These are phyloP conservation scores for Pseudocercospora cruenta DNA, from an alignment of 2,329 filamentous ascomycete species.

Conservation along the genomic window DNA sequence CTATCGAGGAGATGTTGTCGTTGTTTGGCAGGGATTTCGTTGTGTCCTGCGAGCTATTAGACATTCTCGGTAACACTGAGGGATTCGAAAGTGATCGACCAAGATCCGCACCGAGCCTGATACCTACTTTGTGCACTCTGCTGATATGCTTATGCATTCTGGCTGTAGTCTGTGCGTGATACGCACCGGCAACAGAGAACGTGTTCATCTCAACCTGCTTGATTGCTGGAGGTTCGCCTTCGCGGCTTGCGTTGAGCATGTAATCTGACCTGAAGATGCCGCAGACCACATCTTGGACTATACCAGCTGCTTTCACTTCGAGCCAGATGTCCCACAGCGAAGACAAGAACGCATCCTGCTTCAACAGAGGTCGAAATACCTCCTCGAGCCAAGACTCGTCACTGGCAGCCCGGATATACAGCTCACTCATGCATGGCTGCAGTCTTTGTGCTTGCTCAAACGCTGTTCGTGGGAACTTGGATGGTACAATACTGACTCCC, in stretches of 20 bases:
- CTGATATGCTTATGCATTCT: slow-evolving; percentile 48
- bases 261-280: slow-evolving; percentile 52
- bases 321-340: slow-evolving; percentile 45
- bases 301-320: slow-evolving; percentile 37
- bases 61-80: neutral
- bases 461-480: slow-evolving; percentile 38
- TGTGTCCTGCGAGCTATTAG: neutral
- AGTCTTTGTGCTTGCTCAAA: slow-evolving; percentile 56
- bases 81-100: neutral
- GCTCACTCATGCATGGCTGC: slow-evolving; percentile 63
- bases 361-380: slow-evolving; percentile 39
- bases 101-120: neutral
- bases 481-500: slow-evolving; percentile 42
- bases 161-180: slow-evolving; percentile 45
- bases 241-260: slow-evolving; percentile 43
- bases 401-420: slow-evolving; percentile 54
- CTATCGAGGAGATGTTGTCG: slow-evolving; percentile 39
- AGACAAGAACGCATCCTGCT: slow-evolving; percentile 41
- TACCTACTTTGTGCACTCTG: neutral
- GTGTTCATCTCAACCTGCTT: slow-evolving; percentile 55
- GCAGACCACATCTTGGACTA: slow-evolving; percentile 39
- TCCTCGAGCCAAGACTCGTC: slow-evolving; percentile 45
- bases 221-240: slow-evolving; percentile 26
- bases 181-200: slow-evolving; percentile 47
- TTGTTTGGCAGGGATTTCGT: slow-evolving; percentile 27